Evolutionary conservation across 192 early-diverging fungal genomes (phyloP).

Genomic region (Gaertneriomyces semiglobifer): DNA sequence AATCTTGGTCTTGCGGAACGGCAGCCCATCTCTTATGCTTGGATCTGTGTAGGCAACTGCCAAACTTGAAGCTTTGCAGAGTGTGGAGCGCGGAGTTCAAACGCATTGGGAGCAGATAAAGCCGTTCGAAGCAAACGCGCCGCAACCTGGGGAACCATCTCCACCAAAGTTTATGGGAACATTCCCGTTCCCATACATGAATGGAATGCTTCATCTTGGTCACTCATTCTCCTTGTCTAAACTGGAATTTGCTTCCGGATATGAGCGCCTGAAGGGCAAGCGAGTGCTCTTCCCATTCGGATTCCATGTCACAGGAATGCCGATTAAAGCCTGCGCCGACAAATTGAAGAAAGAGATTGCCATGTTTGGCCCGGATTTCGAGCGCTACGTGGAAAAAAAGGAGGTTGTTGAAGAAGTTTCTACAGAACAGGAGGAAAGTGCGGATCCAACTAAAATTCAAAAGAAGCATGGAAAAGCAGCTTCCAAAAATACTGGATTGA

Average conservation of each 20-base stretch:
- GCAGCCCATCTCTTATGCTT: background rate
- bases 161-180: constrained; percentile 91
- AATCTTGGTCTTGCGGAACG: background rate
- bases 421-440: background rate
- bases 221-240: constrained; percentile 97
- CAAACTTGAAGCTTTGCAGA: constrained; percentile 23
- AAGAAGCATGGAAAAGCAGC: constrained; percentile 80
- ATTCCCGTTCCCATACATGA: constrained; percentile 96
- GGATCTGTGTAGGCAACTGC: constrained; percentile 15
- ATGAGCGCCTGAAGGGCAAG: constrained; percentile 91
- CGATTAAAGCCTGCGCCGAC: constrained; percentile 93
- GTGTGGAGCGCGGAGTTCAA: constrained; percentile 49
- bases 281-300: constrained; percentile 89
- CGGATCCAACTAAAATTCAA: constrained; percentile 59
- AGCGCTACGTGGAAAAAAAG: constrained; percentile 32
- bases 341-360: constrained; percentile 79
- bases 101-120: constrained; percentile 70
- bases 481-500: constrained; percentile 77
- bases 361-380: constrained; percentile 77
- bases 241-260: constrained; percentile 92
- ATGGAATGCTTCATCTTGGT: constrained; percentile 77
- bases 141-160: constrained; percentile 56
- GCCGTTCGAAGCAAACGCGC: constrained; percentile 85
- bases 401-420: constrained; percentile 14
- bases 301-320: constrained; percentile 99